Percentiles rank a stretch among this genome's conserved stretches.
Conservation (phyloP, 2,329 filamentous ascomycete genomes). For the Fusarium burgessii region DNA sequence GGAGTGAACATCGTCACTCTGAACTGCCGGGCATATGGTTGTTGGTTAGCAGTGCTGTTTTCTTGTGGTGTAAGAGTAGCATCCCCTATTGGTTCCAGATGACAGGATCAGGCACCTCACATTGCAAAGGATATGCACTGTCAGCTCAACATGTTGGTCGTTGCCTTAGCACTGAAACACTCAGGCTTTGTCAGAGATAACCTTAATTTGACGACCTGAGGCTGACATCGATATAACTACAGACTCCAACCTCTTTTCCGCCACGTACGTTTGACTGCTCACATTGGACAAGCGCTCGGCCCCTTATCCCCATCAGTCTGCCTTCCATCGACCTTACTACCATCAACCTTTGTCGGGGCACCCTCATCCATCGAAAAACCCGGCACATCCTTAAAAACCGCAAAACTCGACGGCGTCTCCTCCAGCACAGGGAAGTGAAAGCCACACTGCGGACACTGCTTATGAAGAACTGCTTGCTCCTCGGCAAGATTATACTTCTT, state of each 20-base stretch:
- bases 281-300: constrained; percentile 1
- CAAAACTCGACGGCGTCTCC: constrained; percentile 31
- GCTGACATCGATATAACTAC: not conserved
- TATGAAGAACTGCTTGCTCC: constrained; percentile 31
- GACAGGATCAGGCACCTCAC: not conserved
- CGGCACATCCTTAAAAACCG: constrained; percentile 19
- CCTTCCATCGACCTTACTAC: not conserved
- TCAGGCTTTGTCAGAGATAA: constrained; percentile 9
- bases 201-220: constrained; percentile 23
- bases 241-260: not conserved
- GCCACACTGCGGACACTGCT: constrained; percentile 29
- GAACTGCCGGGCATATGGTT: not conserved
- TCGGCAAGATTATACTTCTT: constrained; percentile 36
- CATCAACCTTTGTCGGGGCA: not conserved
- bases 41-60: not conserved
- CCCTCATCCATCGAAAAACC: not conserved
- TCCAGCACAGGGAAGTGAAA: constrained; percentile 37
- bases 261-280: not conserved
- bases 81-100: constrained; percentile 7
- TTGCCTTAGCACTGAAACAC: not conserved
- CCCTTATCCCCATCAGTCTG: not conserved
- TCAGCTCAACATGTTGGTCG: constrained; percentile 1
- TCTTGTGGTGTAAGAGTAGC: constrained; percentile 2
- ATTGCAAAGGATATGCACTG: not conserved
- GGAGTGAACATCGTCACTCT: accelerated